Evolutionary conservation across 106 monocot genomes (phyloP).

Genomic region (Platanthera guangdongensis): DNA sequence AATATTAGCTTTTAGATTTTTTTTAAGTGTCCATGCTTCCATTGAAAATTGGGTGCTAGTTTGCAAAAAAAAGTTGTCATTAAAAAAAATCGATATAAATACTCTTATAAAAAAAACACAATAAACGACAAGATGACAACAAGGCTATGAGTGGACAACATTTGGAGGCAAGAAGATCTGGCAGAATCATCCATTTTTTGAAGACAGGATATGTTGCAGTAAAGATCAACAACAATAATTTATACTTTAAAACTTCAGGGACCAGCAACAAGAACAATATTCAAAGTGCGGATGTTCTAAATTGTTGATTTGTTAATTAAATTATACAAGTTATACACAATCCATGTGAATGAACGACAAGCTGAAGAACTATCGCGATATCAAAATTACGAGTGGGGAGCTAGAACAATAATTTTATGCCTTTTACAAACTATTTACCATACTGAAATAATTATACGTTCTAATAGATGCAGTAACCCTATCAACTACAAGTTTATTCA

Average conservation of each 20-base stretch:
- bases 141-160: no score
- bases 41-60: no score
- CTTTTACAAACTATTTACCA: background rate
- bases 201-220: no score
- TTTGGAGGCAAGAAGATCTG: no score
- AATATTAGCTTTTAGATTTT: no score
- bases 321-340: background rate
- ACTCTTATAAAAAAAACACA: no score
- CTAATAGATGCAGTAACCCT: background rate
- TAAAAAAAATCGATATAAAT: no score
- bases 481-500: constrained; percentile 1
- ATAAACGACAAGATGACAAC: no score
- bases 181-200: no score
- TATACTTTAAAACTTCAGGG: background rate
- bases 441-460: background rate
- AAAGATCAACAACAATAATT: no score
- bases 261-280: background rate
- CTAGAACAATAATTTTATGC: background rate
- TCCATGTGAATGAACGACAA: background rate
- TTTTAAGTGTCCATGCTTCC: no score
- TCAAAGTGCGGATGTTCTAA: background rate
- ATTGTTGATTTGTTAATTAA: background rate
- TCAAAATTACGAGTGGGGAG: background rate
- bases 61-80: no score
- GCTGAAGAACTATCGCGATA: background rate